Percentiles rank a stretch among this genome's conserved stretches.
phyloP scores from a whole-genome alignment of 83 land plant species.

The Picea abies region DNA sequence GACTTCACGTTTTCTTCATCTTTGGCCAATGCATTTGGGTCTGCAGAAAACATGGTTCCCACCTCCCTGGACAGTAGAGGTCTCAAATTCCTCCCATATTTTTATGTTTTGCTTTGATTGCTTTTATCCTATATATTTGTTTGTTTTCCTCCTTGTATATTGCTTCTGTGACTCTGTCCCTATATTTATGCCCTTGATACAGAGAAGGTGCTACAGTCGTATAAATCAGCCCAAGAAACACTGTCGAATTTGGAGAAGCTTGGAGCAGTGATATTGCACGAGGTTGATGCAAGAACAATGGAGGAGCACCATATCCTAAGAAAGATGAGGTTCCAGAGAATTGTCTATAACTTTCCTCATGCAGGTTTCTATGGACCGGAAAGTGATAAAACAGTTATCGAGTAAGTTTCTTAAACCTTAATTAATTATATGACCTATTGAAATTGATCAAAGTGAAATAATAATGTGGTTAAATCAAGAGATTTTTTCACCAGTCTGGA shows the following conservation, averaged over 20 bases:
- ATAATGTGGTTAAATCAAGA: neutral
- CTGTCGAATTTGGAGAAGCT: neutral
- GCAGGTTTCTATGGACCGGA: slow-evolving; percentile 17
- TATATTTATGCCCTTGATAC: neutral
- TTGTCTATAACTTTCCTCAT: slow-evolving; percentile 38
- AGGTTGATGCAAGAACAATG: slow-evolving; percentile 16
- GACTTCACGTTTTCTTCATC: slow-evolving; percentile 40
- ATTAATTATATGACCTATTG: neutral
- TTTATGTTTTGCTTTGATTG: neutral
- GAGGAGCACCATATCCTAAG: neutral
- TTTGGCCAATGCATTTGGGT: slow-evolving; percentile 13
- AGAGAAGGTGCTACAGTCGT: slow-evolving; percentile 4
- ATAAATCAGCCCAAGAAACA: neutral
- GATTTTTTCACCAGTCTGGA: neutral
- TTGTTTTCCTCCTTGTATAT: neutral
- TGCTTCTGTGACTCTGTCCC: neutral
- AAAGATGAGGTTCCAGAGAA: too few relatives aligned
- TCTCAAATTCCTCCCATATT: neutral
- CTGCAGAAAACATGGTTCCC: slow-evolving; percentile 22
- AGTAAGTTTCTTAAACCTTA: neutral
- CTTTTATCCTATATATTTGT: neutral
- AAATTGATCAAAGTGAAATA: neutral
- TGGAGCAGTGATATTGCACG: neutral
- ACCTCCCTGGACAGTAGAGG: slow-evolving; percentile 29
- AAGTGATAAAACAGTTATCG: neutral